Percentiles rank a stretch among this genome's conserved stretches.
These are phyloP conservation scores for Aspergillus sp. DNA, from an alignment of 2,329 filamentous ascomycete genomes.

Conservation along the genomic window DNA sequence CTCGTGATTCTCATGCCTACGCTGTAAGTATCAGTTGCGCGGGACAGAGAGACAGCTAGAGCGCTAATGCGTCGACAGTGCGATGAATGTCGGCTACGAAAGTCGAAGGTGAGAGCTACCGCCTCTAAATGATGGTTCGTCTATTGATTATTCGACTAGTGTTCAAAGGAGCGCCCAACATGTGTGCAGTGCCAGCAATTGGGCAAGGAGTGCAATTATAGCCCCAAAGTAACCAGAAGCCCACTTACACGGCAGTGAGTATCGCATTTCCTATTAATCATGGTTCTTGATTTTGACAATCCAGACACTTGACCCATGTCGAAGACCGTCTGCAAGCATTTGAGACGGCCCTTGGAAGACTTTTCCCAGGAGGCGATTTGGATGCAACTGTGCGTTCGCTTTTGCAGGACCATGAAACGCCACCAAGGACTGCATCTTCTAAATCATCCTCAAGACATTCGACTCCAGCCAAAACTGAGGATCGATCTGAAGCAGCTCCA, in stretches of 20 bases:
- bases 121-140: not conserved
- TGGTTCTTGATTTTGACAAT: not conserved
- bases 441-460: conserved; percentile 34
- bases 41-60: not conserved
- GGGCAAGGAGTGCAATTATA: conserved; percentile 37
- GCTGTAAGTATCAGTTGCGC: conserved; percentile 24
- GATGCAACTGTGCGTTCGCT: conserved; percentile 34
- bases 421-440: conserved; percentile 28
- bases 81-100: conserved; percentile 35
- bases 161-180: conserved; percentile 36
- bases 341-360: conserved; percentile 30
- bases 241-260: conserved; percentile 38
- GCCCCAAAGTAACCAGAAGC: conserved; percentile 35
- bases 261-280: conserved; percentile 13
- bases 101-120: conserved; percentile 28
- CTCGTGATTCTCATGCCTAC: conserved; percentile 36
- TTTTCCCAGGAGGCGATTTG: conserved; percentile 35
- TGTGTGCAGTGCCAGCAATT: conserved; percentile 36
- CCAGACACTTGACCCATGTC: conserved; percentile 34
- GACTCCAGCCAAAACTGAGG: conserved; percentile 28
- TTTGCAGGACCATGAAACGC: conserved; percentile 29
- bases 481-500: conserved; percentile 31
- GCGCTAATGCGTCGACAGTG: conserved; percentile 18
- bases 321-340: conserved; percentile 35
- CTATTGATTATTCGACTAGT: conserved; percentile 17